Evolutionary conservation across 108 stramenopile species (phyloP), one percentile per base, ranked within the genome.

Genomic region (Cyclostephanos invisitatus): DNA sequence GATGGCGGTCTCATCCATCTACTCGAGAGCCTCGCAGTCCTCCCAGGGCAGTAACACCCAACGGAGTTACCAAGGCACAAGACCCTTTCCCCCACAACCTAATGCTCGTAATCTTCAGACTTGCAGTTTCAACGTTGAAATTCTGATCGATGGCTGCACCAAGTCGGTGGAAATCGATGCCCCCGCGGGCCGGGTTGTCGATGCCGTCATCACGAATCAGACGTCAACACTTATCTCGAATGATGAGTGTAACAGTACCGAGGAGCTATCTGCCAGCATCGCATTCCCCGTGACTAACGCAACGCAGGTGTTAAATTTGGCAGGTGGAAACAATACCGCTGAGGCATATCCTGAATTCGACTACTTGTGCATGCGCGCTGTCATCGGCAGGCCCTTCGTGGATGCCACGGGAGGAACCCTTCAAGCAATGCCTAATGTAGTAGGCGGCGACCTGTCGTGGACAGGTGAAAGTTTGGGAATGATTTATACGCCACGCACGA

Each of bases 331-430:
- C 25, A 60, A 56, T 42, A 67, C 61, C 8, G 50, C 72, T 17
- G 58, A 56, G 17, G 51, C 53, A 25, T 61, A 37, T 42, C 14
- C 27, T 44, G 24, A 44, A 36, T 70, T 24, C 7, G 61, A 72
- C 40, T 36, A n/a, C 10, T 7, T 49, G 27, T 78, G 77, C 42
- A 17, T 62, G 3, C 72, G 80, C 27, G 42, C 76, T 18, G 40
- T 81, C 20, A 76, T 81, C n/a, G 86, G 86, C 12, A 77, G 86
- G 37, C 86, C 86, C 3, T 86, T 78, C 50, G 61, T 84, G 3
- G 86, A 86, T 69, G 74, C 38, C 3, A 72, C 62, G 24, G 86
- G 86, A 40, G 47, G 58, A 14, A 65, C 59, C 21, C 68, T 84
- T 44, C 68, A 55, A 27, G 81, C 86, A 11, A 17, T 35, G 37